Conservation (phyloP, 78 protist species). For the Polysphondylium violaceum region DNA sequence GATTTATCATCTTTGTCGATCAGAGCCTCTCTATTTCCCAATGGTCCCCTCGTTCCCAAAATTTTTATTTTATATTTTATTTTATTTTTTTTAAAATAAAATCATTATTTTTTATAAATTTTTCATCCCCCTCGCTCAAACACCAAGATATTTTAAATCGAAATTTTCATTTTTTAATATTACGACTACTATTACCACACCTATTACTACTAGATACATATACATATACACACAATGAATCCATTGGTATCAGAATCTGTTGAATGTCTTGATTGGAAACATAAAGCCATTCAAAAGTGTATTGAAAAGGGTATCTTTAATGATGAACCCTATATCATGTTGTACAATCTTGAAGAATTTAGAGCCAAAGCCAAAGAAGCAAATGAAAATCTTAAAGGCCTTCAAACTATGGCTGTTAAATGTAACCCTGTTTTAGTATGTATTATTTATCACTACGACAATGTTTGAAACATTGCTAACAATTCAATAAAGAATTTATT, state of each 20-base stretch:
- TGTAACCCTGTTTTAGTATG: constrained; percentile 55
- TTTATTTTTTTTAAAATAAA: not conserved
- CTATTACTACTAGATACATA: not conserved
- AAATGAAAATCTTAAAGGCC: constrained; percentile 15
- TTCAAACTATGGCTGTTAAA: constrained; percentile 77
- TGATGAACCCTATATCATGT: constrained; percentile 7
- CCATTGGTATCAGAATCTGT: constrained; percentile 63
- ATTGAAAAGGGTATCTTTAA: constrained; percentile 33
- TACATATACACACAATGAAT: not conserved
- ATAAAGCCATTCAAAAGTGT: constrained; percentile 12
- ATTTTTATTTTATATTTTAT: not conserved
- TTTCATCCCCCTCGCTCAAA: not conserved
- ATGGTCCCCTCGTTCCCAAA: not conserved
- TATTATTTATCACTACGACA: not conserved
- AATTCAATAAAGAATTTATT: constrained; percentile 22
- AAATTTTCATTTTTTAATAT: not conserved
- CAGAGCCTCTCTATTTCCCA: not conserved
- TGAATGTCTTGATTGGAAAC: constrained; percentile 54
- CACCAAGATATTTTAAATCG: not conserved
- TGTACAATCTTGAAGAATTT: constrained; percentile 58
- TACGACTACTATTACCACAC: not conserved
- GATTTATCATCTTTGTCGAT: not conserved
- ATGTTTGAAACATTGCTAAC: not conserved
- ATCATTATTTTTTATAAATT: not conserved
- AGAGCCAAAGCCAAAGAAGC: constrained; percentile 45